phyloP scores from a whole-genome alignment of 306 rosid genomes.

The Purshia tridentata region DNA sequence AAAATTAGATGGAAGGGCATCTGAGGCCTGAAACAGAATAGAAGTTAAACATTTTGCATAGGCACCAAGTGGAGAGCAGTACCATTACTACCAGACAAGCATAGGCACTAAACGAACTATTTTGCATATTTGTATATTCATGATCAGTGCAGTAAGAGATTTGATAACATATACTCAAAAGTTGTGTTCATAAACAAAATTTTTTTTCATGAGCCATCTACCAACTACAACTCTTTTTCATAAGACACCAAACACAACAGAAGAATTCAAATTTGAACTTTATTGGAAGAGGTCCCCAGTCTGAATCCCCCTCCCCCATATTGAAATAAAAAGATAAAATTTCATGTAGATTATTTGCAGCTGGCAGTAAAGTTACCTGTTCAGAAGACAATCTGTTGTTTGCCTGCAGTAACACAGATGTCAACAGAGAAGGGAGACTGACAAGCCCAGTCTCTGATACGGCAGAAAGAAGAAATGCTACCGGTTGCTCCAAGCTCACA shows the following conservation, averaged over 20 bases:
- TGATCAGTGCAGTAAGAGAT: not conserved
- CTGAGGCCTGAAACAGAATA: slow-evolving; percentile 57
- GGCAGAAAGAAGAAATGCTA: slow-evolving; percentile 71
- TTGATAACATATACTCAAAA: not conserved
- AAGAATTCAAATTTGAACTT: not conserved
- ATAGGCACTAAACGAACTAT: not conserved
- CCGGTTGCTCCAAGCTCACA: slow-evolving; percentile 57
- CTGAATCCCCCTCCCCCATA: no score
- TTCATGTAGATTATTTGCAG: slow-evolving; percentile 16
- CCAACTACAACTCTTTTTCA: not conserved
- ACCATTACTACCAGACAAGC: not conserved
- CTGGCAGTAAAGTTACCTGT: slow-evolving; percentile 52
- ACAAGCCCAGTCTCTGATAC: slow-evolving; percentile 91
- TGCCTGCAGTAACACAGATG: slow-evolving; percentile 93
- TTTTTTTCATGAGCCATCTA: not conserved
- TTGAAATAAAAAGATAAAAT: no score
- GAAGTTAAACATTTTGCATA: slow-evolving; percentile 16
- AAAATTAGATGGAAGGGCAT: slow-evolving; percentile 92
- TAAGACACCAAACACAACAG: not conserved
- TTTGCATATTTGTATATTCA: not conserved
- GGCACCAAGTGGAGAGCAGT: slow-evolving; percentile 1
- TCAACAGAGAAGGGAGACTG: slow-evolving; percentile 90
- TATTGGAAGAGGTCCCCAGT: no score
- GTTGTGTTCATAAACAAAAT: not conserved
- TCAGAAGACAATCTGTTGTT: slow-evolving; percentile 88